Percentiles rank a stretch among this genome's conserved stretches.
Evolutionary conservation across 2,329 filamentous ascomycete species (phyloP).

Genomic region (Akanthomyces uredinophilus): DNA sequence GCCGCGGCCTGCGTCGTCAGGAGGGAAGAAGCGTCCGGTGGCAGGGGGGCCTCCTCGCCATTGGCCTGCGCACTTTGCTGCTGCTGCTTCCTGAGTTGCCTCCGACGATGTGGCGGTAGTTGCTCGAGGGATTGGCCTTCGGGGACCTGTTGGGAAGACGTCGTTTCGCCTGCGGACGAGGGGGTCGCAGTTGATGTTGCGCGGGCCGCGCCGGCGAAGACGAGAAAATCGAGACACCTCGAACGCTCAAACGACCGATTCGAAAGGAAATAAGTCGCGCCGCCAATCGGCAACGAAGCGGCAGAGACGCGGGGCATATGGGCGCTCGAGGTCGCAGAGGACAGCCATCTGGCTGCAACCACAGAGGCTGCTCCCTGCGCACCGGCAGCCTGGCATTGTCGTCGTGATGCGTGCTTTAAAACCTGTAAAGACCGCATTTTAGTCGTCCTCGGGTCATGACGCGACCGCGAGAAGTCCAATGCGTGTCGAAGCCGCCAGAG

Average conservation of each 20-base stretch:
- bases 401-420: conserved; percentile 1
- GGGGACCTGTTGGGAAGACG: background rate
- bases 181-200: conserved; percentile 21
- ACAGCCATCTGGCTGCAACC: conserved; percentile 25
- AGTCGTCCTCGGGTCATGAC: conserved; percentile 11
- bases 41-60: conserved; percentile 29
- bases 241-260: conserved; percentile 34
- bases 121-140: conserved; percentile 19
- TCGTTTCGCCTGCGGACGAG: background rate
- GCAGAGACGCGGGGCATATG: conserved; percentile 1
- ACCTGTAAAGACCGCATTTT: conserved; percentile 13
- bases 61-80: conserved; percentile 7
- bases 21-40: conserved; percentile 49
- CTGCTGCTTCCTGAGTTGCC: conserved; percentile 28
- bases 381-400: conserved; percentile 4
- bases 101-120: conserved; percentile 31
- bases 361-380: background rate
- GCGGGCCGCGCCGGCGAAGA: conserved; percentile 24
- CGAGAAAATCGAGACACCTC: conserved; percentile 31
- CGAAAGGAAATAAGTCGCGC: conserved; percentile 30
- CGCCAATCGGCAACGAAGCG: conserved; percentile 18
- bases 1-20: conserved; percentile 48
- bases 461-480: conserved; percentile 11
- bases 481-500: conserved; percentile 1
- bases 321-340: conserved; percentile 23